These are phyloP conservation scores for Ambrosia hybrid DNA, from an alignment of 140 eudicot species.

Conservation along the genomic window DNA sequence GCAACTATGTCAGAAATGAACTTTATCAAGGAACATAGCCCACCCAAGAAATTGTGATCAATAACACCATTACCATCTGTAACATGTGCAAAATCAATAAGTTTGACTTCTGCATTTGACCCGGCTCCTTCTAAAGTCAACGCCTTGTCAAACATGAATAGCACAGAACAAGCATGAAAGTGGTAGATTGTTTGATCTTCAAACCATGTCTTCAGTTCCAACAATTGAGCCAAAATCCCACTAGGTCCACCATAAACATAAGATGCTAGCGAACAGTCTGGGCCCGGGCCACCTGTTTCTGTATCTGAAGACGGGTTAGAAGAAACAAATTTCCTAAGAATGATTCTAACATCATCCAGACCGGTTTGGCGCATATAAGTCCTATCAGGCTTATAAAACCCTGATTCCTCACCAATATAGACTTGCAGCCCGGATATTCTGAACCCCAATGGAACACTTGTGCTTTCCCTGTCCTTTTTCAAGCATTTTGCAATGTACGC, in stretches of 20 bases:
- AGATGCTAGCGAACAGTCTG: conserved; percentile 62
- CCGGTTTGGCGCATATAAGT: conserved; percentile 37
- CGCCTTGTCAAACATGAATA: conserved; percentile 63
- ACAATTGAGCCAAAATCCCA: conserved; percentile 74
- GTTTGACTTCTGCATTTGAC: conserved; percentile 56
- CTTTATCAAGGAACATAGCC: conserved; percentile 88
- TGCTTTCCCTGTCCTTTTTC: conserved; percentile 60
- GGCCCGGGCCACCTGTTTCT: conserved; percentile 14
- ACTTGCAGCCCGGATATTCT: conserved; percentile 73
- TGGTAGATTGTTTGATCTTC: conserved; percentile 79
- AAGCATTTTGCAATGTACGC: conserved; percentile 68
- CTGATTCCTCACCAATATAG: conserved; percentile 42
- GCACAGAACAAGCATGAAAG: conserved; percentile 72
- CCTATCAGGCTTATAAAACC: conserved; percentile 72
- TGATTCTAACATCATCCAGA: conserved; percentile 55
- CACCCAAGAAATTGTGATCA: conserved; percentile 96
- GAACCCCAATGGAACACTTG: conserved; percentile 66
- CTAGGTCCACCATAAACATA: conserved; percentile 66
- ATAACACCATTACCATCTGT: conserved; percentile 69
- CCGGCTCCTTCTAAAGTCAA: conserved; percentile 37
- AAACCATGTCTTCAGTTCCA: conserved; percentile 88
- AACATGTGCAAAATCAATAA: conserved; percentile 91
- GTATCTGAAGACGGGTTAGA: conserved; percentile 43
- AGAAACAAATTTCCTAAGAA: conserved; percentile 71
- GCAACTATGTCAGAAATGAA: conserved; percentile 53